These are phyloP conservation scores for Sutorius eximius DNA, from an alignment of 1,284 basidiomycete genomes.

Conservation along the genomic window DNA sequence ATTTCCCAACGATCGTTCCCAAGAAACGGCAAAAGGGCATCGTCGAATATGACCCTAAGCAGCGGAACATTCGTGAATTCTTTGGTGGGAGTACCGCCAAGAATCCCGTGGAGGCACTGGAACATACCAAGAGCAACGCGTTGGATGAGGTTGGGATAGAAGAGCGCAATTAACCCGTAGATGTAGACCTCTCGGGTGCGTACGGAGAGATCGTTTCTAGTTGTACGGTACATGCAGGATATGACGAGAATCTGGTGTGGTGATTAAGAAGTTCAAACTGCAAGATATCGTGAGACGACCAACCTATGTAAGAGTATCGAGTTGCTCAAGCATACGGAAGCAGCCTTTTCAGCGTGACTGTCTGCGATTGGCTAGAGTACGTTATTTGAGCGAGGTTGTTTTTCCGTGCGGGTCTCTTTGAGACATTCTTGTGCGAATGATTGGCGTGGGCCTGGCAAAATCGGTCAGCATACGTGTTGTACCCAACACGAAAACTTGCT, in stretches of 20 bases:
- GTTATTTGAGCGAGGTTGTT: constrained; percentile 64
- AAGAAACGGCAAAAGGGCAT: constrained; percentile 78
- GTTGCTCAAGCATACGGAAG: constrained; percentile 61
- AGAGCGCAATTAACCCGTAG: constrained; percentile 8
- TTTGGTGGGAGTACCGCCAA: constrained; percentile 56
- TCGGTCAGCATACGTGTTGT: background rate
- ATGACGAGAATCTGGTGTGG: constrained; percentile 9
- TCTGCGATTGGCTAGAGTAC: constrained; percentile 65
- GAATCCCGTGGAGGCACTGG: constrained; percentile 22
- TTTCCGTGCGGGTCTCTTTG: constrained; percentile 63
- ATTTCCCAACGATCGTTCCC: constrained; percentile 2
- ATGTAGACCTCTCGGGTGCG: background rate
- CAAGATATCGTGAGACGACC: background rate
- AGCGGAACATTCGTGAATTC: constrained; percentile 75
- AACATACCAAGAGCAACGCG: constrained; percentile 35
- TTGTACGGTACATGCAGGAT: constrained; percentile 13
- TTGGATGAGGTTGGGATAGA: constrained; percentile 10
- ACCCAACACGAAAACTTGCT: constrained; percentile 42
- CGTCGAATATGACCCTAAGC: constrained; percentile 75
- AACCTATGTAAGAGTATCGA: constrained; percentile 9
- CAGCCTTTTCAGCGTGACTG: constrained; percentile 60
- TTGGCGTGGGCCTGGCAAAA: constrained; percentile 59
- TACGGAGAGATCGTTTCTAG: background rate
- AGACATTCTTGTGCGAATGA: constrained; percentile 69
- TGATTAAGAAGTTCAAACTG: background rate